Base-by-base conservation (phyloP, 139 green algal species). In the Mychonastes homosphaera region DNA sequence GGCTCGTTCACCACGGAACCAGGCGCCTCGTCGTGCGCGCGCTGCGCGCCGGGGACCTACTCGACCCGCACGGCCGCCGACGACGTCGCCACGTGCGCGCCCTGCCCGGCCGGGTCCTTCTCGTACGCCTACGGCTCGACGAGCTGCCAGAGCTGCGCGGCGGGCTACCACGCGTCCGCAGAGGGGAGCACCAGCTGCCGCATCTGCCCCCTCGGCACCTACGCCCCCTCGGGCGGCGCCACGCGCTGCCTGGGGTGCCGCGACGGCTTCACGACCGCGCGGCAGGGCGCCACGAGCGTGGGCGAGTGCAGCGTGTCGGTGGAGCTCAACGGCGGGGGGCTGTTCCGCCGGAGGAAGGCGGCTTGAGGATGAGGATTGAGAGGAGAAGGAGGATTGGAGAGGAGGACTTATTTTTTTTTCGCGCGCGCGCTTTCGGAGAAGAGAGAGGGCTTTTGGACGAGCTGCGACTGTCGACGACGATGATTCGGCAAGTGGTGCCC, bases 151-250 rank as follows among this genome's bases (percentile, higher is more conserved):
- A 21, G 40, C 29, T 67, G 61, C 38, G 39, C 50, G 12, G 50
- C 61, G 12, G 61, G 61, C 1, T 40, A 60, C 41, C 61, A 60
- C 40, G 57, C 50, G 4, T 21, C 23, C 10, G 30, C n/a, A 0
- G 5, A 12, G 5, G 19, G 36, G 6, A 28, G 29, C 13, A 39
- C 28, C 18, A 23, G 30, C 2, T 67, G 61, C 24, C 12, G 35
- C 39, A 33, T 59, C 23, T 67, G 61, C 32, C 61, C 61, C 24
- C 29, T 67, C 15, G 61, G 50, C 23, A 67, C 50, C 24, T 67
- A 62, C 41, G 33, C 35, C 23, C 48, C 61, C 1, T 28, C n/a
- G 8, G 50, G 41, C 13, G 61, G 61, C 29, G 54, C 50, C 39
- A 53, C 21, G 15, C 28, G 61, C 40, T 67, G 61, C 51, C 36